Evolutionary conservation across 1,139 yeast genomes (phyloP), one percentile per base, ranked within the genome.

Genomic region (Suhomyces terraborum): DNA sequence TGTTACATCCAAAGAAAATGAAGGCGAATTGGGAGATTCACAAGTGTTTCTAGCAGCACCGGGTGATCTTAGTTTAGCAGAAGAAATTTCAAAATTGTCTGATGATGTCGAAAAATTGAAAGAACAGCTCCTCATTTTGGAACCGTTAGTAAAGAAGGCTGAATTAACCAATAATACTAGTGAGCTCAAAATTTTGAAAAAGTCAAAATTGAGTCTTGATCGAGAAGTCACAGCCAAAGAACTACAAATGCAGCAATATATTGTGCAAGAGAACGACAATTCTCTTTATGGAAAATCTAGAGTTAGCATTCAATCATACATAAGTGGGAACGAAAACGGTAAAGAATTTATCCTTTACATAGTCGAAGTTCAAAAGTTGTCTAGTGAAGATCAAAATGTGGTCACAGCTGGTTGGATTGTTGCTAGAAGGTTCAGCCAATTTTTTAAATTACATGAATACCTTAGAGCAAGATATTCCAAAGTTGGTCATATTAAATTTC

Each of bases 401-500:
- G 74, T 77, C 6, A 70, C 79, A 7, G 88, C 93, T 0, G 88
- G 91, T 0, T 91, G 97, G 97, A 81, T 88, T 37, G 88, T 89
- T 23, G 94, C 96, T 0, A 68, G 97, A 51, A 68, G 98, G 42
- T 91, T 82, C 56, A 86, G 88, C 53, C 97, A 91, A 54, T 91
- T 91, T 59, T 81, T 75, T 61, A 79, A 76, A 47, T 67, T 91
- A 23, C 82, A 89, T 54, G 81, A 79, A 49, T 82, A 85, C 50
- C 64, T 91, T 47, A 78, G 75, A 42, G 60, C 62, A 3, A 68
- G 66, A 36, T 84, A 83, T 51, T 73, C 81, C 0, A 66, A 64
- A 35, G 81, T 85, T 6, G 61, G 66, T 3, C 63, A 58, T 3
- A 56, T 84, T 18, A 75, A 72, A 23, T 79, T 88, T 47, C 93